phyloP scores from a whole-genome alignment of 1,139 yeast species.

The Pichia sp. region DNA sequence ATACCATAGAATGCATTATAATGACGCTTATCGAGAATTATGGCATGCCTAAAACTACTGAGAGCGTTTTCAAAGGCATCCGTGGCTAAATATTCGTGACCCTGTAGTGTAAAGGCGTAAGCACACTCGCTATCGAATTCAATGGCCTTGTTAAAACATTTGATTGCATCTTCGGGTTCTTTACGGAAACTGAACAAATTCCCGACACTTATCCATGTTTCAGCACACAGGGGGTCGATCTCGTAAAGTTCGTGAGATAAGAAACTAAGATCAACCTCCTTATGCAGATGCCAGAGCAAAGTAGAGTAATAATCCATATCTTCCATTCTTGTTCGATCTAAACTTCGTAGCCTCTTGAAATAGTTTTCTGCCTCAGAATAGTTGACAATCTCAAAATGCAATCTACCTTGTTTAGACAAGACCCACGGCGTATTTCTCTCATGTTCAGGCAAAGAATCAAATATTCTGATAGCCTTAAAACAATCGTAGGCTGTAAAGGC shows the following conservation, averaged over 20 bases:
- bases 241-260: conserved; percentile 78
- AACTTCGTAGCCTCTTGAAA: conserved; percentile 52
- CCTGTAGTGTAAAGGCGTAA: conserved; percentile 88
- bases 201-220: conserved; percentile 92
- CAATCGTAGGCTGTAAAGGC: conserved; percentile 69
- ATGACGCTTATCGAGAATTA: conserved; percentile 72
- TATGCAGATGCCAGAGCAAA: conserved; percentile 85
- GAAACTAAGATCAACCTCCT: conserved; percentile 71
- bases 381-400: conserved; percentile 83
- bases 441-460: conserved; percentile 54
- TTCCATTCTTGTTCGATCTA: conserved; percentile 74
- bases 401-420: conserved; percentile 66
- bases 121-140: conserved; percentile 58
- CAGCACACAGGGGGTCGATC: conserved; percentile 51
- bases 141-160: conserved; percentile 77
- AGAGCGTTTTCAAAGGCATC: conserved; percentile 91
- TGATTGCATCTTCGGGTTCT: conserved; percentile 87
- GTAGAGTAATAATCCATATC: conserved; percentile 95
- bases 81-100: conserved; percentile 83
- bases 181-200: conserved; percentile 77
- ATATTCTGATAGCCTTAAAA: conserved; percentile 65
- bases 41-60: conserved; percentile 73
- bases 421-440: conserved; percentile 85
- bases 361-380: conserved; percentile 68
- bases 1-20: conserved; percentile 95